These are phyloP conservation scores for Stachybotrys elegans DNA, from an alignment of 2,329 filamentous ascomycete species.

Conservation along the genomic window DNA sequence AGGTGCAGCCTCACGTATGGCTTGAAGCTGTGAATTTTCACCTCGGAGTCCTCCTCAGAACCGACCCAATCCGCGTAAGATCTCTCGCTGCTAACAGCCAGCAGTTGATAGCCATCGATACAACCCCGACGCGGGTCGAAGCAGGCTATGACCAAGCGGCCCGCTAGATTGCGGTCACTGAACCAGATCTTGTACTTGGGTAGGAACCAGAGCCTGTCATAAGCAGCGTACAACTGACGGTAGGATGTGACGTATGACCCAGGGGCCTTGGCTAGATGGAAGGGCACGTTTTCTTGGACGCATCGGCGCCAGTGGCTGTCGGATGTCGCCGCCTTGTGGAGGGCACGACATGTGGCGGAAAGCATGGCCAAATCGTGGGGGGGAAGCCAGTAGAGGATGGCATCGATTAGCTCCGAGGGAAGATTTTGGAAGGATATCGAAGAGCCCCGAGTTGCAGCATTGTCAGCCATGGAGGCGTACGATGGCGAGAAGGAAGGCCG, in stretches of 20 bases:
- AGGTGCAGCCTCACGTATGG: conserved; percentile 67
- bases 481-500: too few relatives aligned
- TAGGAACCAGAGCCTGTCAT: conserved; percentile 83
- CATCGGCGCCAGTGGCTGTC: conserved; percentile 69
- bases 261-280: conserved; percentile 41
- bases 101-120: conserved; percentile 75
- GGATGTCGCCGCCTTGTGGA: conserved; percentile 55
- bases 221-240: conserved; percentile 65
- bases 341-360: conserved; percentile 54
- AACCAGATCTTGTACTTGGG: conserved; percentile 82
- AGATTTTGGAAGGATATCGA: too few relatives aligned
- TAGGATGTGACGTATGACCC: conserved; percentile 60
- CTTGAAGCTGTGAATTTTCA: conserved; percentile 68
- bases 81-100: conserved; percentile 56
- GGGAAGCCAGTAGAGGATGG: conserved; percentile 63
- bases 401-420: conserved; percentile 69
- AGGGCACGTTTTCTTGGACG: conserved; percentile 63
- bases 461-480: too few relatives aligned
- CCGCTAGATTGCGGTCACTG: conserved; percentile 65
- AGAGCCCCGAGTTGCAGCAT: too few relatives aligned
- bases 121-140: conserved; percentile 69
- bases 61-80: conserved; percentile 59
- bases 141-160: conserved; percentile 69
- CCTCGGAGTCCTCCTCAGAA: conserved; percentile 42
- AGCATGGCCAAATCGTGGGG: conserved; percentile 58